Percentiles rank a stretch among this genome's conserved stretches.
Evolutionary conservation across 352 stramenopile genomes (phyloP).

Genomic region (Globisporangium barbulae): DNA sequence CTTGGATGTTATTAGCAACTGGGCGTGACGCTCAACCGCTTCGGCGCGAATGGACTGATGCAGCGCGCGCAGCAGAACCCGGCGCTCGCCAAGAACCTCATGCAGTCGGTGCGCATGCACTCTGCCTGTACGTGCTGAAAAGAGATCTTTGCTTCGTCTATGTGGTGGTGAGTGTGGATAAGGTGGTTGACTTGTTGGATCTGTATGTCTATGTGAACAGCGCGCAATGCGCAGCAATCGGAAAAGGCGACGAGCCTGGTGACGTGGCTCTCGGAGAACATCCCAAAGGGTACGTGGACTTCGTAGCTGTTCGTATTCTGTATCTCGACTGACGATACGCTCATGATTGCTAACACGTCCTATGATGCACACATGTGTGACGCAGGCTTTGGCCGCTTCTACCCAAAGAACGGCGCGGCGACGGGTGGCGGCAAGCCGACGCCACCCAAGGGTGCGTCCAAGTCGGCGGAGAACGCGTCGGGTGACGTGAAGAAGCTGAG

Average conservation of each 20-base stretch:
- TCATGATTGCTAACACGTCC: not conserved
- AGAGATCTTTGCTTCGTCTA: not conserved
- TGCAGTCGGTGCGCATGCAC: constrained; percentile 54
- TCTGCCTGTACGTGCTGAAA: constrained; percentile 41
- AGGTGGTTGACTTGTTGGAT: not conserved
- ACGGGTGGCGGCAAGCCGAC: constrained; percentile 32
- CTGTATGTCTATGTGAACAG: constrained; percentile 18
- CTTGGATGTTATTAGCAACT: constrained; percentile 49
- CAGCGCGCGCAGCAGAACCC: constrained; percentile 31
- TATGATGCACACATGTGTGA: not conserved
- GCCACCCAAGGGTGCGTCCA: constrained; percentile 50
- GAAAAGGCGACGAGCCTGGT: constrained; percentile 59
- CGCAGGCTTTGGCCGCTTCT: constrained; percentile 77
- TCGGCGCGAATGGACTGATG: constrained; percentile 35
- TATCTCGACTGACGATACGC: not conserved
- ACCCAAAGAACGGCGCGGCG: constrained; percentile 65
- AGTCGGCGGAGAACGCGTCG: constrained; percentile 40
- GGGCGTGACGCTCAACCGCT: constrained; percentile 49
- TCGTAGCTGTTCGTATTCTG: not conserved
- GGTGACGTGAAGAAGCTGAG: constrained; percentile 69
- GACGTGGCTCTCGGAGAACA: constrained; percentile 79
- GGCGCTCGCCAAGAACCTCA: constrained; percentile 35
- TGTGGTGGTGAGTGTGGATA: not conserved
- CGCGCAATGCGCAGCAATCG: constrained; percentile 36
- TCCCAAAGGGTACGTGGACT: constrained; percentile 46